A percentile compares a stretch with the other conserved stretches of the same genome.
phyloP scores from a whole-genome alignment of 352 stramenopile species.

The Pythium volutum region DNA sequence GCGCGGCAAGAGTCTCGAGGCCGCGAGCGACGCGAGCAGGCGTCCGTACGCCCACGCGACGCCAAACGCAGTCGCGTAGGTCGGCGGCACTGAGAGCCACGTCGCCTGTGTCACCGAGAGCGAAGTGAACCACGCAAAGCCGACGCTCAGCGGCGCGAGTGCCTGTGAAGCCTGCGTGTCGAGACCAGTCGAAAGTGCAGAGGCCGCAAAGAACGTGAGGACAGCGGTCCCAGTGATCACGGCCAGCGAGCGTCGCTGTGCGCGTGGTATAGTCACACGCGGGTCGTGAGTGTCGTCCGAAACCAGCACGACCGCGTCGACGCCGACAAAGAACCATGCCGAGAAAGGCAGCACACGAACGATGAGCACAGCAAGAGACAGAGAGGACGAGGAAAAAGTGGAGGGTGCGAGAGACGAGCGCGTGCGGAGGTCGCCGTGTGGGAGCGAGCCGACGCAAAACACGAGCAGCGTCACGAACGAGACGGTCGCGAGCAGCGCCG shows the following conservation, averaged over 20 bases:
- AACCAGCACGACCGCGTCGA: constrained; percentile 26
- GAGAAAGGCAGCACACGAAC: constrained; percentile 23
- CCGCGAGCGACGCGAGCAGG: constrained; percentile 15
- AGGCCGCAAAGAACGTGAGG: constrained; percentile 22
- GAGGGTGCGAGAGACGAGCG: constrained; percentile 5
- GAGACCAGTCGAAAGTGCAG: neutral
- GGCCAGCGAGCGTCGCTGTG: constrained; percentile 15
- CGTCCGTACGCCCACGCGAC: constrained; percentile 26
- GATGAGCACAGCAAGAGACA: constrained; percentile 6
- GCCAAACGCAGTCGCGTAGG: constrained; percentile 20
- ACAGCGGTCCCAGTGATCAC: constrained; percentile 13
- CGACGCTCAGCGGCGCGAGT: constrained; percentile 14
- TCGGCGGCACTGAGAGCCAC: constrained; percentile 23
- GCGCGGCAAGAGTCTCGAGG: constrained; percentile 17
- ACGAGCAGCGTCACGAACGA: constrained; percentile 22
- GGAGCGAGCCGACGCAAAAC: constrained; percentile 23
- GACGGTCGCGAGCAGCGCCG: constrained; percentile 6
- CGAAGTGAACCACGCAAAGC: constrained; percentile 14
- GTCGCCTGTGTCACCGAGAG: constrained; percentile 4
- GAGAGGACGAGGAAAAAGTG: neutral
- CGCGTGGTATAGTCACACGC: constrained; percentile 11
- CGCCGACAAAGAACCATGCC: constrained; percentile 28
- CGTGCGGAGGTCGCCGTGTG: neutral
- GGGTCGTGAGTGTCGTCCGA: constrained; percentile 15
- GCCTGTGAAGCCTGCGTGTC: constrained; percentile 1